Conservation (phyloP, 768 basidiomycete genomes). For the Psilocybe cyanescens region DNA sequence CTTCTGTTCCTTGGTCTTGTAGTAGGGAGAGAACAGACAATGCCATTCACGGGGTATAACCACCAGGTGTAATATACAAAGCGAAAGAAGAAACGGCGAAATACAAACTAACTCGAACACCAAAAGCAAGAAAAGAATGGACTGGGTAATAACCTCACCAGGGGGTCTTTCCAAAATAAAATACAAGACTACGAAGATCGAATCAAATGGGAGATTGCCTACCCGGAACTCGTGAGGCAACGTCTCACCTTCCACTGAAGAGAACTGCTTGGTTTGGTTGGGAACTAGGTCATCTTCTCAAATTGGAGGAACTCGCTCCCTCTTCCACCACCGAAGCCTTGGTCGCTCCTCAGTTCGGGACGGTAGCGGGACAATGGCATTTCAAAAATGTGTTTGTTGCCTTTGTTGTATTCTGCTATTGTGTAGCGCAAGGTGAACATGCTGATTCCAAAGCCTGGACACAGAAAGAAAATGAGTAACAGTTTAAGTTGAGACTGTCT, state of each 20-base stretch:
- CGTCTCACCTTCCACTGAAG: background rate
- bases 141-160: constrained; percentile 9
- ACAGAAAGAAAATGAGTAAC: background rate
- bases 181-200: background rate
- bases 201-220: background rate
- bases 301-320: constrained; percentile 43
- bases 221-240: background rate
- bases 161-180: constrained; percentile 4
- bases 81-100: background rate
- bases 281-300: constrained; percentile 27
- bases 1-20: background rate
- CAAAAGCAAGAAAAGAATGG: background rate
- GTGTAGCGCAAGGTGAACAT: constrained; percentile 47
- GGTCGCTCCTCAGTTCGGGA: constrained; percentile 27
- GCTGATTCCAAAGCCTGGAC: constrained; percentile 45
- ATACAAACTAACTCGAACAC: background rate
- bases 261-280: background rate
- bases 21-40: background rate
- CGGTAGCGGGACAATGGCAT: constrained; percentile 54
- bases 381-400: constrained; percentile 55
- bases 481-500: background rate
- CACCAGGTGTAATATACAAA: background rate
- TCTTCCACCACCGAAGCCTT: constrained; percentile 14
- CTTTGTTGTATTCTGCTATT: constrained; percentile 43
- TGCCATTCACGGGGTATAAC: constrained; percentile 9